Conservation (phyloP, 192 early-diverging fungal genomes). For the Lobosporangium transversale region DNA sequence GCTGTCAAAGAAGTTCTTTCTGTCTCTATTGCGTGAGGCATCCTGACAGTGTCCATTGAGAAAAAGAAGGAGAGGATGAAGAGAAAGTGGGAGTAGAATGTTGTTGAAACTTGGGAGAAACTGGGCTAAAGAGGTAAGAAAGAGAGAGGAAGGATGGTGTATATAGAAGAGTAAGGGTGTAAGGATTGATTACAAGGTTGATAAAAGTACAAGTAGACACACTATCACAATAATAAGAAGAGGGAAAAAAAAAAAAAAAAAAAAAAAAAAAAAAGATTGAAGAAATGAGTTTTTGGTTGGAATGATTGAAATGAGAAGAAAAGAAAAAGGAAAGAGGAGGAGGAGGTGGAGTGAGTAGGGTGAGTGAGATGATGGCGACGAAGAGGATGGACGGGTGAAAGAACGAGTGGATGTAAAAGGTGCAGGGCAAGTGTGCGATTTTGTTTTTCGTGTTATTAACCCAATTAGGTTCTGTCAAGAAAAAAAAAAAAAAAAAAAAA, state of each 20-base stretch:
- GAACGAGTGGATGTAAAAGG: no score
- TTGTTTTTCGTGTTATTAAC: no score
- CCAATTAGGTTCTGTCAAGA: no score
- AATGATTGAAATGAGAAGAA: no score
- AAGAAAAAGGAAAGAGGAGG: no score
- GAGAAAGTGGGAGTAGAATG: neutral
- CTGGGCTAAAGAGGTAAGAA: neutral
- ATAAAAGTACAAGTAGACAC: neutral
- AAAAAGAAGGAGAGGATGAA: neutral
- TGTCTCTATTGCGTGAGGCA: no score
- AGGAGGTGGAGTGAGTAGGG: constrained; percentile 40
- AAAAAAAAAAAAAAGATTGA: neutral
- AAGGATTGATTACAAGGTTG: neutral
- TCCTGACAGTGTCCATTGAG: constrained; percentile 3
- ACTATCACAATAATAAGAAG: neutral
- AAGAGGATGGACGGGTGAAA: no score
- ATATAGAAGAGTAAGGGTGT: neutral
- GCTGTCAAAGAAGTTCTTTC: no score
- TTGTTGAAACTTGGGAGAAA: neutral
- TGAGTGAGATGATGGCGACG: constrained; percentile 58
- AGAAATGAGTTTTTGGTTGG: no score
- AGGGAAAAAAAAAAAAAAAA: neutral
- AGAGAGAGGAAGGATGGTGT: neutral
- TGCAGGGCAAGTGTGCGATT: no score
- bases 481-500: no score